A percentile compares a stretch with the other conserved stretches of the same genome.
phyloP scores from a whole-genome alignment of 2,329 filamentous ascomycete genomes.

The Phaeosphaeriaceae sp. region DNA sequence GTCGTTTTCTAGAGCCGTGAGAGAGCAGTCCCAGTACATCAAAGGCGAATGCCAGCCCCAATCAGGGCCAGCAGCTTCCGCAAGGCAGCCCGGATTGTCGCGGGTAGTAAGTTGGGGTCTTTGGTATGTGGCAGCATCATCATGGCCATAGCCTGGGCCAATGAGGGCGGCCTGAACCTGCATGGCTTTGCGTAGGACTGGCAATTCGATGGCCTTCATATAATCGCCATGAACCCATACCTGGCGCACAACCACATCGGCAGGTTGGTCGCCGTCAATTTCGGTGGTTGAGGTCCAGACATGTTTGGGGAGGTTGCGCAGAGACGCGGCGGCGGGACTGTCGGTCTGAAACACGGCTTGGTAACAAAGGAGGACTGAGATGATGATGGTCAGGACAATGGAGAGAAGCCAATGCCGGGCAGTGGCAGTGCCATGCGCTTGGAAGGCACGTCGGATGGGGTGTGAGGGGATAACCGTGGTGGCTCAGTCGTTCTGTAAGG shows the following conservation, averaged over 20 bases:
- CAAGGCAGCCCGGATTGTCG: constrained; percentile 29
- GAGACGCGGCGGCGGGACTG: constrained; percentile 73
- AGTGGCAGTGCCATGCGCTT: constrained; percentile 72
- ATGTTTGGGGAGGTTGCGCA: constrained; percentile 76
- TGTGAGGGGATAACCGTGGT: constrained; percentile 69
- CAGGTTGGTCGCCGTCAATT: constrained; percentile 59
- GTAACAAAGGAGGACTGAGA: constrained; percentile 74
- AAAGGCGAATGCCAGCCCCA: constrained; percentile 86
- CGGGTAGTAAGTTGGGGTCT: constrained; percentile 8
- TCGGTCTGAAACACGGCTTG: constrained; percentile 78
- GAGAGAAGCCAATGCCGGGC: constrained; percentile 76
- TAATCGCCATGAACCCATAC: constrained; percentile 83
- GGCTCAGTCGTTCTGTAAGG: constrained; percentile 74
- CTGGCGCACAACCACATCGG: constrained; percentile 80
- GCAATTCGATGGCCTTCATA: constrained; percentile 73
- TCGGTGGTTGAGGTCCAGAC: constrained; percentile 79
- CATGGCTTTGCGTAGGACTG: constrained; percentile 70
- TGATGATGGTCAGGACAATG: constrained; percentile 74
- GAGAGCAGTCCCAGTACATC: constrained; percentile 77
- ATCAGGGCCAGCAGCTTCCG: constrained; percentile 61
- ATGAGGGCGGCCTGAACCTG: constrained; percentile 74
- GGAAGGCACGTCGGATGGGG: constrained; percentile 68
- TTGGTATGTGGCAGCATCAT: background rate
- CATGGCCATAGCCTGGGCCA: constrained; percentile 50
- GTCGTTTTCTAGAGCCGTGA: constrained; percentile 65